Evolutionary conservation across 163 green algal species (phyloP), one percentile per base, ranked within the genome.

Genomic region (Volvox carteri): DNA sequence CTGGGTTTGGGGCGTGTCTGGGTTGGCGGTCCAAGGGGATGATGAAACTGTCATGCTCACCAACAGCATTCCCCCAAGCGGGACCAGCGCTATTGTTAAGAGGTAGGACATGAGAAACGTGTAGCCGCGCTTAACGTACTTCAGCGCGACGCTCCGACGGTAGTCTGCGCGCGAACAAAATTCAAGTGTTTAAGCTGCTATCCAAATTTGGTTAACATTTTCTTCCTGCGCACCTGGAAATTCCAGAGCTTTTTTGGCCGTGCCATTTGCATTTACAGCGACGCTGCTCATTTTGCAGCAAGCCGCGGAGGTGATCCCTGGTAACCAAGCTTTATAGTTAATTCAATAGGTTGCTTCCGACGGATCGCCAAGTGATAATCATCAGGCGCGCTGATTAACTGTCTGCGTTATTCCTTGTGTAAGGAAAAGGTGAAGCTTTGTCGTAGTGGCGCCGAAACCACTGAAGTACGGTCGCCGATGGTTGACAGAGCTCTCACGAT

Each of bases 121-220:
- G 56, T 97, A 96, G 48, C 96, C 96, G 70, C 90, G 92, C 79
- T 96, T 97, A 65, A 98, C 96, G 89, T 98, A 96, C 76, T 98
- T 98, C 1, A 96, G 70, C 0, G 92, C 94, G 2, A 98, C 94
- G 42, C 89, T 94, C 23, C 94, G 86, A 14, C 96, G 94, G 70
- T 98, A 98, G 76, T 98, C 96, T 98, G 94, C 91, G 52, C 30
- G 50, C 44, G 52, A 50, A 70, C 42, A 81, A 77, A 28, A 48
- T 89, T 56, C 41, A 9, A 65, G 65, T 50, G 3, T 35, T 83
- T 30, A 39, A 18, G 70, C 70, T 39, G 21, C 16, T 3, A 7
- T 50, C 30, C 46, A 30, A 50, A 76, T 25, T 37, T 44, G 67
- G 60, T 9, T 19, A 65, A 16, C 12, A 42, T 48, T 35, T 41